Base-by-base conservation (phyloP, 75 land plant species). In the Picea sitchensis region DNA sequence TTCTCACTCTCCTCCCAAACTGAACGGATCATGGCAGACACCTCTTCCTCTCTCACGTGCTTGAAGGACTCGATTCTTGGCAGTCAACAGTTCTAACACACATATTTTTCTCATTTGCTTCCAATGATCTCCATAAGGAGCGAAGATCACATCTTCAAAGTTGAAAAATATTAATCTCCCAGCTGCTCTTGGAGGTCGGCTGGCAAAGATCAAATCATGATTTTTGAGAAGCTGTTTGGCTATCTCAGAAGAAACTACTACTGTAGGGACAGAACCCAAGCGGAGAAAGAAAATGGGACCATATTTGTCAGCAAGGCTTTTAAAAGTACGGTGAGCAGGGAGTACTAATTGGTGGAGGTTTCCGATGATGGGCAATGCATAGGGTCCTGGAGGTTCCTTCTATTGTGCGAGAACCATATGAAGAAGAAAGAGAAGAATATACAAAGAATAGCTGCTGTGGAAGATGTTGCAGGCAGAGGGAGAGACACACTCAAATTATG, bases 121-220 rank as follows among this genome's bases (percentile, higher is more conserved):
- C 87, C 82, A 86, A 61, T 86, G 80, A 51, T 83, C 86, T 14
- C 87, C 85, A 63, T 86, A 86, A 54, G 58, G 80, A 1, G 85
- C 71, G 77, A 80, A 86, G 1, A 76, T 79, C 85, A 86, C 69
- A 51, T 83, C 85, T 59, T 80, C 75, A 23, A 69, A 79, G 15
- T 83, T 79, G 44, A 75, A 82, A 44, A 69, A 72, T 58, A 83
- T 60, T 23, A 83, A 80, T 67, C 83, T 86, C 36, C 80, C 80
- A 14, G 79, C 78, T 0, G 76, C 58, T 14, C 69, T 77, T 63
- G 76, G 36, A 26, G 80, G 78, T 7, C 86, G 79, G 59, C 69
- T 82, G 44, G 84, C 83, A 41, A 84, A 84, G 3, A 82, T 80
- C 3, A 84, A 65, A 14, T 84, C 86, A 20, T 81, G 80, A 4